These are phyloP conservation scores for Pistacia atlantica DNA, from an alignment of 345 rosid genomes.

Conservation along the genomic window DNA sequence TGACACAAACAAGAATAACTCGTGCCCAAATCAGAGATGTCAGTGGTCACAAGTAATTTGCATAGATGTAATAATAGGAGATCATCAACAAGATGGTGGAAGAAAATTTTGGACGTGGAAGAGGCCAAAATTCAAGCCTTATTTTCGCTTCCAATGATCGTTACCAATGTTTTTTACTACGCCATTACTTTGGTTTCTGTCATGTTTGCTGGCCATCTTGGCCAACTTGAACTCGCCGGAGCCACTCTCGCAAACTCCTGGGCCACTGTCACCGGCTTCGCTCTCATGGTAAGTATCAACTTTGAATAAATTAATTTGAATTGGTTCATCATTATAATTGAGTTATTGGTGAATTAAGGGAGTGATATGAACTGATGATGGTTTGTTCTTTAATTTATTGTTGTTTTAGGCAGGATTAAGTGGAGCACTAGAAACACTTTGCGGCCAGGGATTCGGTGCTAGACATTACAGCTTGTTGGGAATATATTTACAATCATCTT, in stretches of 20 bases:
- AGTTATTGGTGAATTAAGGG: too few relatives aligned
- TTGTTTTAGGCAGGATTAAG: constrained; percentile 57
- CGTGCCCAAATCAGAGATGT: constrained; percentile 37
- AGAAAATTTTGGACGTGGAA: constrained; percentile 40
- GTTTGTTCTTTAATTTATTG: neutral
- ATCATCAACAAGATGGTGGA: constrained; percentile 14
- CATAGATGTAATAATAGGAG: too few relatives aligned
- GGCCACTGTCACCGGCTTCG: constrained; percentile 41
- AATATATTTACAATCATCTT: constrained; percentile 59
- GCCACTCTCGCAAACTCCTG: constrained; percentile 85
- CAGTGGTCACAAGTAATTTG: constrained; percentile 5
- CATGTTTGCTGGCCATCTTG: constrained; percentile 24
- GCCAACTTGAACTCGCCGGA: constrained; percentile 67
- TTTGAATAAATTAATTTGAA: too few relatives aligned
- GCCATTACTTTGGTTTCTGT: constrained; percentile 57
- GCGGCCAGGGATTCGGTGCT: constrained; percentile 88
- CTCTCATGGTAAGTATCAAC: too few relatives aligned
- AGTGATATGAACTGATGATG: too few relatives aligned
- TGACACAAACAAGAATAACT: too few relatives aligned
- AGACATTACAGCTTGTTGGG: constrained; percentile 59
- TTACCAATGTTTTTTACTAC: constrained; percentile 51
- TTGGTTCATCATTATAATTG: too few relatives aligned
- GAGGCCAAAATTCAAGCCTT: constrained; percentile 57
- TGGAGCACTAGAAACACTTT: constrained; percentile 35
- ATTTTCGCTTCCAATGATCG: constrained; percentile 58